phyloP scores from a whole-genome alignment of 768 basidiomycete genomes.

The Lyophyllum shimeji region DNA sequence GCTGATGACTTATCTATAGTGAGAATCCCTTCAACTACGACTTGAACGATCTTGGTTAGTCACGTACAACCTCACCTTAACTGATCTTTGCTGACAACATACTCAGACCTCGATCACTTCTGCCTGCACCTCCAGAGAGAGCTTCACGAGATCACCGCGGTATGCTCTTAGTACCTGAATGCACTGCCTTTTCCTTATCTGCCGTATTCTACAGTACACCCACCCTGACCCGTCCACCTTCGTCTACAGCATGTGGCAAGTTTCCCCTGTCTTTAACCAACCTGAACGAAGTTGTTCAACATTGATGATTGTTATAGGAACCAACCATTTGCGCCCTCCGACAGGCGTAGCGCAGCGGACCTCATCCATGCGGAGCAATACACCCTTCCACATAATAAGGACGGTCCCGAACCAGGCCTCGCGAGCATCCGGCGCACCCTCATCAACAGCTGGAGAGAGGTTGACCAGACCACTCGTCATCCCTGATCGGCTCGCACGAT shows the following conservation, averaged over 20 bases:
- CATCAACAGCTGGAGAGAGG: slow-evolving; percentile 20
- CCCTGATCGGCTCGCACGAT: neutral
- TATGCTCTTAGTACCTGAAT: slow-evolving; percentile 31
- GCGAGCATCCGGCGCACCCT: slow-evolving; percentile 18
- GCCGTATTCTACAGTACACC: slow-evolving; percentile 44
- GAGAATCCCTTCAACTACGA: slow-evolving; percentile 73
- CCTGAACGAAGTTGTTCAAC: neutral
- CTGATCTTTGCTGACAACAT: slow-evolving; percentile 8
- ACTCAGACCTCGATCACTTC: slow-evolving; percentile 62
- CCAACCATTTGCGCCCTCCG: slow-evolving; percentile 69
- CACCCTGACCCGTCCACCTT: slow-evolving; percentile 50
- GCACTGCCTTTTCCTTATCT: neutral
- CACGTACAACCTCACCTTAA: neutral
- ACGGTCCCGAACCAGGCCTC: slow-evolving; percentile 15
- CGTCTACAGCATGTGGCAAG: slow-evolving; percentile 49
- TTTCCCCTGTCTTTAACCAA: neutral
- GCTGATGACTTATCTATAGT: slow-evolving; percentile 27
- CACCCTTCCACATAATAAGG: slow-evolving; percentile 10
- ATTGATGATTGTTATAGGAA: slow-evolving; percentile 37
- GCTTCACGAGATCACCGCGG: slow-evolving; percentile 70
- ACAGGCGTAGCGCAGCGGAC: slow-evolving; percentile 55
- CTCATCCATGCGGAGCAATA: slow-evolving; percentile 30
- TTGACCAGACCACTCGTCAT: slow-evolving; percentile 14
- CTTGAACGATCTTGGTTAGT: slow-evolving; percentile 60
- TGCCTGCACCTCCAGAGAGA: slow-evolving; percentile 67